Evolutionary conservation across 2,329 filamentous ascomycete genomes (phyloP).

Genomic region (Atkinsonella texensis): DNA sequence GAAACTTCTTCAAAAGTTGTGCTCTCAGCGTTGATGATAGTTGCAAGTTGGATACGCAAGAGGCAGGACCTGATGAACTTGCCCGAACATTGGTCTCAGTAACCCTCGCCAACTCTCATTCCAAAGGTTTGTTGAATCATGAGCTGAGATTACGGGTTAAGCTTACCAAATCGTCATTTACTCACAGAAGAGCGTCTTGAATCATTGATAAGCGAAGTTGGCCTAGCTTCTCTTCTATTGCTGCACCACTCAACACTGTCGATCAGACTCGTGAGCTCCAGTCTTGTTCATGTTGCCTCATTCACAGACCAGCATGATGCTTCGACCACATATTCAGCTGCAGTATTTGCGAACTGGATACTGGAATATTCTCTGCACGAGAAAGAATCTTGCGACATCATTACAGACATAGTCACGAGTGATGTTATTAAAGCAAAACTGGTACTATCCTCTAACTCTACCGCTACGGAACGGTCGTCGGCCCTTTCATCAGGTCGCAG

Average conservation of each 20-base stretch:
- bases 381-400: conserved; percentile 21
- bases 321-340: conserved; percentile 26
- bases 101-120: neutral
- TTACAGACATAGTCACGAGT: conserved; percentile 46
- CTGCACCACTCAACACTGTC: conserved; percentile 10
- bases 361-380: conserved; percentile 17
- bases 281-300: conserved; percentile 20
- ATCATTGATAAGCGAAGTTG: conserved; percentile 13
- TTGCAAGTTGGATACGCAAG: neutral
- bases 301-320: conserved; percentile 19
- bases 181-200: neutral
- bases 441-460: conserved; percentile 30
- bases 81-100: neutral
- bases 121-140: neutral
- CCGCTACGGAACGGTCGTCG: neutral
- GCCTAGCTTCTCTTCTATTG: conserved; percentile 16
- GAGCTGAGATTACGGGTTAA: neutral
- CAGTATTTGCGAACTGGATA: conserved; percentile 19
- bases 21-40: neutral
- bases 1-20: neutral
- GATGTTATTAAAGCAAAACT: conserved; percentile 58
- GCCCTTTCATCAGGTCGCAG: neutral
- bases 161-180: neutral
- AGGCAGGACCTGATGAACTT: neutral
- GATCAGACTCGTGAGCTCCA: conserved; percentile 7